Conservation (phyloP, 768 basidiomycete genomes). For the Boletales sp. region DNA sequence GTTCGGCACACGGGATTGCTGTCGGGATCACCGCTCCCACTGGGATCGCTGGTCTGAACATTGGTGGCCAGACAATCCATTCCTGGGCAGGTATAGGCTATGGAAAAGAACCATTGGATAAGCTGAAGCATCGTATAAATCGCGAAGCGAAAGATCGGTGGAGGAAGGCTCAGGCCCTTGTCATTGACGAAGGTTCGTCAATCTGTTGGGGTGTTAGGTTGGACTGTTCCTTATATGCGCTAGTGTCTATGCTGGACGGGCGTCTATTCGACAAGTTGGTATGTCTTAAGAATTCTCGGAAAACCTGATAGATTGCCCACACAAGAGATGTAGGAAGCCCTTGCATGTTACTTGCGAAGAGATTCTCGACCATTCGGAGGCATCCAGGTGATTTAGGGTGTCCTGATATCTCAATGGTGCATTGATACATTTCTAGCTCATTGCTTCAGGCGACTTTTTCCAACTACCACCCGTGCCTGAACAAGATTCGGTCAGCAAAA, state of each 20-base stretch:
- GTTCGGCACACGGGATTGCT: slow-evolving; percentile 21
- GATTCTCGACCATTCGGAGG: slow-evolving; percentile 57
- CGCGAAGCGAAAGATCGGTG: slow-evolving; percentile 40
- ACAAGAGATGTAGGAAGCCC: slow-evolving; percentile 24
- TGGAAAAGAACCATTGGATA: slow-evolving; percentile 46
- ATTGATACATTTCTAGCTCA: slow-evolving; percentile 42
- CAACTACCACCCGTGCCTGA: slow-evolving; percentile 72
- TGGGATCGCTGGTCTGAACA: slow-evolving; percentile 65
- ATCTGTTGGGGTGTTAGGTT: background rate
- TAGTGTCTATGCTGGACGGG: slow-evolving; percentile 79
- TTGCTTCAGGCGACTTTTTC: slow-evolving; percentile 78
- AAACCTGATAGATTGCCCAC: slow-evolving; percentile 8
- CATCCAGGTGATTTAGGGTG: slow-evolving; percentile 45
- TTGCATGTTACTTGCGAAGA: slow-evolving; percentile 43
- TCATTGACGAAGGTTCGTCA: slow-evolving; percentile 71
- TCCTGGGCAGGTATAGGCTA: slow-evolving; percentile 63
- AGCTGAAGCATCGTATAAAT: slow-evolving; percentile 37
- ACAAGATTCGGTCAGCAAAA: slow-evolving; percentile 44
- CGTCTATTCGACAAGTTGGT: slow-evolving; percentile 68
- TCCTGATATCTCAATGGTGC: background rate
- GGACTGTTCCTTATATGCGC: background rate
- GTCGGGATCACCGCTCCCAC: slow-evolving; percentile 67
- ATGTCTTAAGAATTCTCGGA: slow-evolving; percentile 31
- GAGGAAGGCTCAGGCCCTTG: slow-evolving; percentile 47
- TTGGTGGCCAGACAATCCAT: slow-evolving; percentile 66